Evolutionary conservation across 345 rosid genomes (phyloP).

Genomic region (Eucalyptus curtisii): DNA sequence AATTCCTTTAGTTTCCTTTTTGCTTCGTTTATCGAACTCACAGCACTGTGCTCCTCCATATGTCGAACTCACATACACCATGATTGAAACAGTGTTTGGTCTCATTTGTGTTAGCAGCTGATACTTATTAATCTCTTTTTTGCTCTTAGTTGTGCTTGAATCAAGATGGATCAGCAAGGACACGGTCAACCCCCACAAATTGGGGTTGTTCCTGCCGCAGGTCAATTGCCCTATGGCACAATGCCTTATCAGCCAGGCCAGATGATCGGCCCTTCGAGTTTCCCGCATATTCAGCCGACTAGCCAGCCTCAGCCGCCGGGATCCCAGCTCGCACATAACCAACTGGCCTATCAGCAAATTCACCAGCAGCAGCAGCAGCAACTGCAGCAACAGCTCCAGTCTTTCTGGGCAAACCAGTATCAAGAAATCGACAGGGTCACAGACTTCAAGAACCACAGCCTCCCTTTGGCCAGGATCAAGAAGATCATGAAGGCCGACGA

Average conservation of each 20-base stretch:
- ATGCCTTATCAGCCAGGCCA: slow-evolving; percentile 53
- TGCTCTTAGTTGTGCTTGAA: neutral
- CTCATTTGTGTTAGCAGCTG: neutral
- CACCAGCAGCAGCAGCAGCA: slow-evolving; percentile 94
- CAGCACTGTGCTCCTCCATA: neutral
- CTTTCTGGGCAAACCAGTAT: slow-evolving; percentile 77
- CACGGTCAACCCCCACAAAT: slow-evolving; percentile 56
- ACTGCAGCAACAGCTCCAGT: slow-evolving; percentile 75
- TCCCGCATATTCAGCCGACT: slow-evolving; percentile 17
- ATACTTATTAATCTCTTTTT: neutral
- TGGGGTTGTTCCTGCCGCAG: slow-evolving; percentile 26
- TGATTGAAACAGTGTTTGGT: neutral
- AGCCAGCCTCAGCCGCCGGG: slow-evolving; percentile 48
- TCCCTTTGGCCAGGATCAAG: slow-evolving; percentile 93
- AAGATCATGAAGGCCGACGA: slow-evolving; percentile 99
- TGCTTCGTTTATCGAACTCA: neutral
- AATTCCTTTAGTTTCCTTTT: neutral
- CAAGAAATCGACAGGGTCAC: slow-evolving; percentile 72
- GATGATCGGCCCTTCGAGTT: slow-evolving; percentile 28
- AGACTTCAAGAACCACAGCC: slow-evolving; percentile 92
- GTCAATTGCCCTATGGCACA: slow-evolving; percentile 40
- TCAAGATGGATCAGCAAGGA: slow-evolving; percentile 73
- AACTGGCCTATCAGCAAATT: slow-evolving; percentile 76
- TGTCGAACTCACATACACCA: neutral
- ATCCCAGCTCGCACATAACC: slow-evolving; percentile 51